Percentiles rank a stretch among this genome's conserved stretches.
phyloP scores from a whole-genome alignment of 495 filamentous ascomycete genomes.

The Podospora appendiculata region DNA sequence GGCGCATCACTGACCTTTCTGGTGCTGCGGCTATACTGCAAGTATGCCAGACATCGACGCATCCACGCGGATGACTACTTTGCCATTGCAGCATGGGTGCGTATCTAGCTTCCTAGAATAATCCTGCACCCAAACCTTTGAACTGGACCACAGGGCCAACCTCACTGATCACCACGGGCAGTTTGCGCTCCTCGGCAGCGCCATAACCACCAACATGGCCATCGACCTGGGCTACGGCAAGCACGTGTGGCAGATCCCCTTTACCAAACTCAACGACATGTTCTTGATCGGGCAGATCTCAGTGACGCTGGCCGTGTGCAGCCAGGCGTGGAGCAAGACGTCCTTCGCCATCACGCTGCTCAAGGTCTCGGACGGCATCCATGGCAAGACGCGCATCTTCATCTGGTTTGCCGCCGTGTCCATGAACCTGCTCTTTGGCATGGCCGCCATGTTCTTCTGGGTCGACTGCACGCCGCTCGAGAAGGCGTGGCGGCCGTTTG shows the following conservation, averaged over 20 bases:
- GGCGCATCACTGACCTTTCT: constrained; percentile 17
- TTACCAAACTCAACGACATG: constrained; percentile 12
- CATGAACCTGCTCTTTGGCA: constrained; percentile 30
- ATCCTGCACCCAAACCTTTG: neutral
- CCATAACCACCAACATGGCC: constrained; percentile 12
- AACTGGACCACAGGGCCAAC: neutral
- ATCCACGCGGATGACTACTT: constrained; percentile 19
- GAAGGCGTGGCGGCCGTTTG: constrained; percentile 25
- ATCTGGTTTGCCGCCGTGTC: constrained; percentile 23
- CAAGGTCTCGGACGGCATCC: constrained; percentile 14
- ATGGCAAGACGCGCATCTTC: constrained; percentile 14
- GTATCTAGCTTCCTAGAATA: too few relatives aligned
- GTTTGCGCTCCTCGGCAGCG: constrained; percentile 13
- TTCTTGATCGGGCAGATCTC: constrained; percentile 15
- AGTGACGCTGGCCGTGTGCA: constrained; percentile 15
- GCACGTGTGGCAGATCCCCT: constrained; percentile 19
- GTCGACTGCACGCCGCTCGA: constrained; percentile 27
- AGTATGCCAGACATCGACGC: constrained; percentile 14
- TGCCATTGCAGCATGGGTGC: constrained; percentile 20
- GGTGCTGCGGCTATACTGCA: constrained; percentile 25
- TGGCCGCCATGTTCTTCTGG: constrained; percentile 32
- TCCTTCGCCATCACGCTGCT: constrained; percentile 23
- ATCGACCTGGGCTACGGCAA: constrained; percentile 20
- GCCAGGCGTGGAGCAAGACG: constrained; percentile 25
- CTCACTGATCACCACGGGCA: neutral